A percentile compares a stretch with the other conserved stretches of the same genome.
Conservation (phyloP, 345 rosid species). For the Salix arbutifolia region DNA sequence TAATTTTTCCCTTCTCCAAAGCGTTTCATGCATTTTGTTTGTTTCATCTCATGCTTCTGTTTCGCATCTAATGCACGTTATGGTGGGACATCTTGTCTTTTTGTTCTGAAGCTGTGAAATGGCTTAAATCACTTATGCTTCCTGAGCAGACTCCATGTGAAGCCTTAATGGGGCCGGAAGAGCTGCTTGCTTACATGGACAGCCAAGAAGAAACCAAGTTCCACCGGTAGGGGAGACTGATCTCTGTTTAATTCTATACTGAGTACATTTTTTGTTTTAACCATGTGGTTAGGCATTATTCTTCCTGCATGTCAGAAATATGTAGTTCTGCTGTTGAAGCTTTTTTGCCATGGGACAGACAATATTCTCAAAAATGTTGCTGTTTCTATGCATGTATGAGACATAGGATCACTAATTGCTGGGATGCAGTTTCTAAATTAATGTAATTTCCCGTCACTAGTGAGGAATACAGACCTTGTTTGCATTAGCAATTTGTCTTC, state of each 20-base stretch:
- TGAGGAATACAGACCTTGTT: neutral
- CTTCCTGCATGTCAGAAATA: slow-evolving; percentile 35
- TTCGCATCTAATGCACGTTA: no score
- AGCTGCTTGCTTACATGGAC: slow-evolving; percentile 74
- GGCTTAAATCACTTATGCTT: neutral
- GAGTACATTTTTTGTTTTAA: neutral
- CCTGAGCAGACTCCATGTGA: slow-evolving; percentile 66
- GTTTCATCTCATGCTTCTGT: neutral
- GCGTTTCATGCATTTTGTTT: neutral
- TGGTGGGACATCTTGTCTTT: no score
- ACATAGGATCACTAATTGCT: no score
- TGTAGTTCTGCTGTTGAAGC: slow-evolving; percentile 45
- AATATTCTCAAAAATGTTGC: neutral
- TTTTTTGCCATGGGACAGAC: slow-evolving; percentile 16
- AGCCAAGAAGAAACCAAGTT: slow-evolving; percentile 49
- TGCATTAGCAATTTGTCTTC: neutral
- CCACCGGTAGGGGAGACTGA: slow-evolving; percentile 38
- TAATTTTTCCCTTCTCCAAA: no score
- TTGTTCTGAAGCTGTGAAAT: neutral
- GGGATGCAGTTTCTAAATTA: no score
- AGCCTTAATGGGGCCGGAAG: slow-evolving; percentile 78
- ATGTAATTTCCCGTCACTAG: neutral
- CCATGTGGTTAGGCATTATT: neutral
- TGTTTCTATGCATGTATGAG: neutral
- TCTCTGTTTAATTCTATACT: neutral